A percentile compares a stretch with the other conserved stretches of the same genome.
phyloP scores from a whole-genome alignment of 257 asterid genomes.

The Solanum ossicruentum region DNA sequence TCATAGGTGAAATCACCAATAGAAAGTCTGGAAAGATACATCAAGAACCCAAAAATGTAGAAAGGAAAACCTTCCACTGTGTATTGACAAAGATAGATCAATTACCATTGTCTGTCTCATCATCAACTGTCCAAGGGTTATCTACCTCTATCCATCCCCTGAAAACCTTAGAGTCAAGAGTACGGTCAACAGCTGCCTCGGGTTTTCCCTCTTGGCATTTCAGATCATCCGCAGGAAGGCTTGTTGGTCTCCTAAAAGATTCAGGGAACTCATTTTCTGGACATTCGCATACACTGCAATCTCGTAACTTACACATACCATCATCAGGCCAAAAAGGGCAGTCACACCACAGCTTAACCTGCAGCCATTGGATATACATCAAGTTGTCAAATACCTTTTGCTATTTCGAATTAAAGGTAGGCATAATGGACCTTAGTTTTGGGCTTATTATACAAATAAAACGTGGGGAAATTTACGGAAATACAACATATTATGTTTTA shows the following conservation, averaged over 20 bases:
- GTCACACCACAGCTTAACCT: slow-evolving; percentile 97
- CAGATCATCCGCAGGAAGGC: slow-evolving; percentile 63
- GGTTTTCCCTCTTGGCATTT: slow-evolving; percentile 96
- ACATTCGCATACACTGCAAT: slow-evolving; percentile 94
- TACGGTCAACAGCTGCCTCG: slow-evolving; percentile 79
- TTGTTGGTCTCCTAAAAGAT: slow-evolving; percentile 44
- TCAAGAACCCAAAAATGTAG: background rate
- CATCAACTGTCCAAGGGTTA: slow-evolving; percentile 92
- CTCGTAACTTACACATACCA: slow-evolving; percentile 94
- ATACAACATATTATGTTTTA: too few species aligned
- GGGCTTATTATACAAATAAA: background rate
- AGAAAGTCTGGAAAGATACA: background rate
- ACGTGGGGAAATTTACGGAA: too few species aligned
- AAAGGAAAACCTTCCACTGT: background rate
- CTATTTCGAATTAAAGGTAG: background rate
- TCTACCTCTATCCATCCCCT: slow-evolving; percentile 89
- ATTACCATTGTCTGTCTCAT: slow-evolving; percentile 87
- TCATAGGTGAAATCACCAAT: background rate
- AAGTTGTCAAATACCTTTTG: background rate
- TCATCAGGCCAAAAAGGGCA: slow-evolving; percentile 99
- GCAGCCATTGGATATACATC: slow-evolving; percentile 10
- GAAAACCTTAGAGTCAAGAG: slow-evolving; percentile 78
- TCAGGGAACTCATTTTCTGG: slow-evolving; percentile 88
- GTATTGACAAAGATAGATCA: slow-evolving; percentile 1
- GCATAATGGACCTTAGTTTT: background rate